Evolutionary conservation across 495 filamentous ascomycete genomes (phyloP), one percentile per base, ranked within the genome.

Genomic region (Tricharina praecox): DNA sequence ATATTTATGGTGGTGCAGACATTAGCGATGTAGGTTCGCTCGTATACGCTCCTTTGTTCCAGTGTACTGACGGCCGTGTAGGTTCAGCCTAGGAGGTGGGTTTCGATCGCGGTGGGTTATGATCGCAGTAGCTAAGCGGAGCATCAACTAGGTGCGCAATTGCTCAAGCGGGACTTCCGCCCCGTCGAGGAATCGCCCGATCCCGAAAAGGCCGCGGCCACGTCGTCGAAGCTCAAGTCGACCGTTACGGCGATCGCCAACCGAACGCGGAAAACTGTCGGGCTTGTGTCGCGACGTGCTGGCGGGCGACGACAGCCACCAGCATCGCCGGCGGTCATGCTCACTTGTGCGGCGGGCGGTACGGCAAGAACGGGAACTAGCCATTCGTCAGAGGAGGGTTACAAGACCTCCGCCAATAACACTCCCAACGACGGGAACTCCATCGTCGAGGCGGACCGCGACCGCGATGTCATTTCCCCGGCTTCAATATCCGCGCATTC

Each of bases 1-100:
- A 60, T 56, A 16, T 55, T 60, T 40, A 51, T 53, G 47, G 50
- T 56, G 7, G 50, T 60, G 35, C 58, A 60, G 45, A 24, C 49
- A 30, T 30, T 60, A 20, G 50, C 30, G 23, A 50, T 60, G 58
- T 60, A 52, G 21, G 56, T 45, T 13, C 23, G 35, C 9, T 4
- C 15, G 23, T 11, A 18, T 19, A 28, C 24, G 2, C n/a, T 18
- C 1, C 2, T 16, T 2, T 15, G 2, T 10, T 3, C 13, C 10
- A 18, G 7, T 13, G 20, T 2, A 18, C 13, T 40, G 37, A 40
- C 37, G 20, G 15, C 11, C n/a, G n/a, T 16, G 20, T 18, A 40
- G 37, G 37, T 40, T 40, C 18, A 40, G 20, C 18, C 37, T 40
- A 10, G 37, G 37, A 2, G 37, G 37, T 40, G 3, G 2, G 37